Evolutionary conservation across 768 basidiomycete species (phyloP).

Genomic region (Candolleomyces eurysporus): DNA sequence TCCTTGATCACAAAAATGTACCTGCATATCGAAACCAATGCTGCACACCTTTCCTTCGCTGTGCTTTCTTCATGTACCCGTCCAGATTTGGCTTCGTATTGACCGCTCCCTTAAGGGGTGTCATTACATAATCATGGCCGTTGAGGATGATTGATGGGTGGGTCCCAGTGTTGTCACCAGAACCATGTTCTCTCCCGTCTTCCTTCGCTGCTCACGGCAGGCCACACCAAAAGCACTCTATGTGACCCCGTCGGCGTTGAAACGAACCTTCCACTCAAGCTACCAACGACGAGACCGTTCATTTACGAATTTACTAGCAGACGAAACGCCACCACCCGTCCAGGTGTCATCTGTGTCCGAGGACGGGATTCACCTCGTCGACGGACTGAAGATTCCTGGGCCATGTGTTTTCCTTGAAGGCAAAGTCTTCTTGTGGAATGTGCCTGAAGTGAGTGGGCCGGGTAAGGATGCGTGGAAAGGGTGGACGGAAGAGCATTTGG

Average conservation of each 20-base stretch:
- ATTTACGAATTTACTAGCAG: slow-evolving; percentile 74
- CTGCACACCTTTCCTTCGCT: too few relatives aligned
- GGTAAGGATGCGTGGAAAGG: slow-evolving; percentile 52
- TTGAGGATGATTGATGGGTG: too few relatives aligned
- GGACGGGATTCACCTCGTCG: slow-evolving; percentile 66
- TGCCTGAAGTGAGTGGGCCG: slow-evolving; percentile 40
- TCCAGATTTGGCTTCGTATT: too few relatives aligned
- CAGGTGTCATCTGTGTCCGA: slow-evolving; percentile 67
- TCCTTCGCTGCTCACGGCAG: background rate
- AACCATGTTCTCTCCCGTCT: background rate
- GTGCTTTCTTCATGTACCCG: too few relatives aligned
- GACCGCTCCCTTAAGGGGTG: too few relatives aligned
- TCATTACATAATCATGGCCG: background rate
- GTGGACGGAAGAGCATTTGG: slow-evolving; percentile 75
- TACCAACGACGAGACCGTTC: slow-evolving; percentile 26
- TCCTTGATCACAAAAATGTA: background rate
- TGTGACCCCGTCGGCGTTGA: background rate
- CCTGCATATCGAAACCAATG: background rate
- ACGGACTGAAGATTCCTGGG: slow-evolving; percentile 74
- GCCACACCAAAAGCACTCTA: background rate
- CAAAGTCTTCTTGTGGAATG: slow-evolving; percentile 89
- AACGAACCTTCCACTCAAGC: slow-evolving; percentile 18
- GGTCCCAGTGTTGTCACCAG: background rate
- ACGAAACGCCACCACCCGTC: slow-evolving; percentile 64
- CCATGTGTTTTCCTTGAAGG: slow-evolving; percentile 85